Conservation (phyloP, 164 flowering plant species). For the Magnolia sinica region DNA sequence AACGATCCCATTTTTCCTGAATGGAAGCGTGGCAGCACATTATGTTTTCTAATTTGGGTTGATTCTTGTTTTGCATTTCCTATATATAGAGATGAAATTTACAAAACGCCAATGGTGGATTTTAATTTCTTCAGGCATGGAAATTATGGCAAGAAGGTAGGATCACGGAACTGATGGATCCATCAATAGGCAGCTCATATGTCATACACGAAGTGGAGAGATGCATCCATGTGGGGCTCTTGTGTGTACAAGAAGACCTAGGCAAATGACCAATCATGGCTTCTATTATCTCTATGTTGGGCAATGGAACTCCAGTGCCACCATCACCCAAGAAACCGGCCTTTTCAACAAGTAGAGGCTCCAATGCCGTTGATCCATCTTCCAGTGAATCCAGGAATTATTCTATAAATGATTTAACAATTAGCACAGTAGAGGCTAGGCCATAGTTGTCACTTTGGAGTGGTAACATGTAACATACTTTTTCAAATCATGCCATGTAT, state of each 20-base stretch:
- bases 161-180: slow-evolving; percentile 5
- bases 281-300: background rate
- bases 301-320: background rate
- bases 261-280: slow-evolving; percentile 13
- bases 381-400: background rate
- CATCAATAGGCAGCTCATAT: background rate
- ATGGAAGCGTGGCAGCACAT: too few species aligned
- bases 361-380: background rate
- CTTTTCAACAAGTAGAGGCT: background rate
- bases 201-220: slow-evolving; percentile 1
- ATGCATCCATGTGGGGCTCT: slow-evolving; percentile 15
- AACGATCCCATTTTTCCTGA: too few species aligned
- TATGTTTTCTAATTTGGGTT: too few species aligned
- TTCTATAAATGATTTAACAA: background rate
- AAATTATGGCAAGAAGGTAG: slow-evolving; percentile 10
- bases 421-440: background rate
- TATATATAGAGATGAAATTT: too few species aligned
- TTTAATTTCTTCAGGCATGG: slow-evolving; percentile 9
- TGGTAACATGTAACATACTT: too few species aligned
- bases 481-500: too few species aligned
- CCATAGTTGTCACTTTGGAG: background rate
- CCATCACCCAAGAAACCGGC: background rate
- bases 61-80: too few species aligned
- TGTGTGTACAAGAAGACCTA: slow-evolving; percentile 14
- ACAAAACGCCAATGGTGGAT: background rate